Base-by-base conservation (phyloP, 371 early-diverging fungal species). In the Mortierella sp. region DNA sequence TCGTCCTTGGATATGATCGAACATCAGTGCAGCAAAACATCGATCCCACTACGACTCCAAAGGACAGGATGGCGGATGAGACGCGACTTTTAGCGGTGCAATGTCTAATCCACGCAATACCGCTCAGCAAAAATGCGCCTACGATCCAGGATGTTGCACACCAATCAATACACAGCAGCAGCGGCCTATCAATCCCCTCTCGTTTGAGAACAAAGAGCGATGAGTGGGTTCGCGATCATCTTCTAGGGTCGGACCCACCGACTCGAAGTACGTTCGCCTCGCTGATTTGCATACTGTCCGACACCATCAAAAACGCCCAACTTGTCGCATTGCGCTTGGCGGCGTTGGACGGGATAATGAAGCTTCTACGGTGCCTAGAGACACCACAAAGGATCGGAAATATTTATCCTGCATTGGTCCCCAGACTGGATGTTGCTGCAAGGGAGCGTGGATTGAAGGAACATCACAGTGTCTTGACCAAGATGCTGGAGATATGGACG, bases 21-120 rank as follows among this genome's bases (percentile, higher is more conserved):
- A 17, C 24, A 4, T 12, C 46, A 28, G 19, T 3, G 2, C 39
- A 42, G 23, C 50, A 43, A 24, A 12, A 30, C 4, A 47, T 14
- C 7, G 62, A 60, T 24, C 53, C 55, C 2, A 6, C 30, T 8
- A 17, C 48, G 24, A 6, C 31, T 6, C 30, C 43, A 27, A 70
- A 56, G 39, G 59, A 70, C 59, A 60, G 46, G 34, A 69, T 76
- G 78, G 28, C 61, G 11, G 78, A 76, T 32, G 78, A 76, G 17
- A 42, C 49, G 9, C 78, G 78, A n/a, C 41, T 76, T 2, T 52
- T 49, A 2, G 70, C 70, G 17, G 30, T 76, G 17, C 51, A 57
- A 5, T 70, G 70, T 30, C 30, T 76, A 24, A 56, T 76, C 4
- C 37, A 64, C 19, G 55, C 60, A 4, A 23, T 70, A 2, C 78